These are phyloP conservation scores for Solanum boliviense DNA, from an alignment of 257 asterid species.

Conservation along the genomic window DNA sequence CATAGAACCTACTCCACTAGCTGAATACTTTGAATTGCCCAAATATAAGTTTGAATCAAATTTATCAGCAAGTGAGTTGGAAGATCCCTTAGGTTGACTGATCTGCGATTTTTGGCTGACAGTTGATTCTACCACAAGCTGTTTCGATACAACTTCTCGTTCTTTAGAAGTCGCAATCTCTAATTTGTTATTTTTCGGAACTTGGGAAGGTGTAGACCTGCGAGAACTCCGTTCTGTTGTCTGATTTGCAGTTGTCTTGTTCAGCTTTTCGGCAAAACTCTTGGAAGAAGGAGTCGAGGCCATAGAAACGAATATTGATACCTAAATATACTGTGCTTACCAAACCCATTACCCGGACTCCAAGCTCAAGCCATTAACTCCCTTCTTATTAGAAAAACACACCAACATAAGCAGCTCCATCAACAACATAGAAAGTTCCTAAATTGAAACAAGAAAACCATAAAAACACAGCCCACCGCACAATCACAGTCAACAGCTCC, in stretches of 20 bases:
- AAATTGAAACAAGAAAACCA: conserved; percentile 1
- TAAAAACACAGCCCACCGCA: neutral
- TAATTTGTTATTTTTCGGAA: conserved; percentile 17
- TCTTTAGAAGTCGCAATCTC: conserved; percentile 18
- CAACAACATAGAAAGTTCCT: conserved; percentile 18
- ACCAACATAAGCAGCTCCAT: conserved; percentile 29
- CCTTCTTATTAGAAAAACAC: conserved; percentile 10
- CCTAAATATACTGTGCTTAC: neutral
- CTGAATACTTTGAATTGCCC: conserved; percentile 22
- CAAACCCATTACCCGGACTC: conserved; percentile 9
- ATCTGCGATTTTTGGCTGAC: conserved; percentile 7
- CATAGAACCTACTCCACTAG: neutral
- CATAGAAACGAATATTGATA: conserved; percentile 22
- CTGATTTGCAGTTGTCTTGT: conserved; percentile 25
- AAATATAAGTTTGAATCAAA: conserved; percentile 41
- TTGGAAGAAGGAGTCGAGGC: conserved; percentile 34
- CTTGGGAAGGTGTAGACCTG: conserved; percentile 6
- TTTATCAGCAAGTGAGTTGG: conserved; percentile 28
- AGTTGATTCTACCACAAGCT: conserved; percentile 11
- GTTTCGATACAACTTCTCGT: conserved; percentile 16
- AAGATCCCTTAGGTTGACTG: conserved; percentile 16
- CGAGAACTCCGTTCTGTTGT: conserved; percentile 12
- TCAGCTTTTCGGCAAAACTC: conserved; percentile 28
- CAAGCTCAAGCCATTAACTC: neutral
- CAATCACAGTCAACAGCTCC: neutral